Evolutionary conservation across 257 asterid species (phyloP).

Genomic region (Jacaranda mimosifolia): DNA sequence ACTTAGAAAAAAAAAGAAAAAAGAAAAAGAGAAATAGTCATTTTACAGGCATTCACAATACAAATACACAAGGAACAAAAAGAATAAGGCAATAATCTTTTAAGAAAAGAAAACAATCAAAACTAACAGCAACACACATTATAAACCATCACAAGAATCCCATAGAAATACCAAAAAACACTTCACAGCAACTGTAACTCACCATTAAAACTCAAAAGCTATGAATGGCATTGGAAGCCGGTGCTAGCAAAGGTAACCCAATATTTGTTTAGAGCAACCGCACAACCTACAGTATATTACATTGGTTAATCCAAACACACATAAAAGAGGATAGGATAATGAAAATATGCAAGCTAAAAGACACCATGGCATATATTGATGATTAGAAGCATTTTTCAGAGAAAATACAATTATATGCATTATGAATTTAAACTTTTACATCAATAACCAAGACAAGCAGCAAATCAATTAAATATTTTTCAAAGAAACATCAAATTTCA

Average conservation of each 20-base stretch:
- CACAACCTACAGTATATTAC: constrained; percentile 60
- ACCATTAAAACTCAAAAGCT: too few species aligned
- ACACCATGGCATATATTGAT: not conserved
- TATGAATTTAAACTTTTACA: constrained; percentile 6
- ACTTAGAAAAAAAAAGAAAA: too few species aligned
- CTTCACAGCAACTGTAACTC: too few species aligned
- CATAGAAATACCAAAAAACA: too few species aligned
- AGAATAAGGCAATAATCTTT: too few species aligned
- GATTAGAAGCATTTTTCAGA: constrained; percentile 10
- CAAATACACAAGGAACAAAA: too few species aligned
- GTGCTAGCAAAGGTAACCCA: constrained; percentile 82
- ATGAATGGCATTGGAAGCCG: constrained; percentile 89
- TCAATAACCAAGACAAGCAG: constrained; percentile 8
- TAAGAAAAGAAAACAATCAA: too few species aligned
- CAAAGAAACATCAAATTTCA: constrained; percentile 5
- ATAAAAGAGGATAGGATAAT: constrained; percentile 26
- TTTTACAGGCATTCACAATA: too few species aligned
- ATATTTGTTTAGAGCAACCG: constrained; percentile 88
- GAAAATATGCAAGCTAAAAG: constrained; percentile 7
- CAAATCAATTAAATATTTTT: constrained; percentile 14
- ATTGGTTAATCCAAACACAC: not conserved
- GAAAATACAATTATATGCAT: constrained; percentile 6
- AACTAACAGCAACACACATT: too few species aligned
- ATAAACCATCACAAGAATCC: too few species aligned
- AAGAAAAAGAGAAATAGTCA: too few species aligned